A percentile compares a stretch with the other conserved stretches of the same genome.
These are phyloP conservation scores for Turritis glabra DNA, from an alignment of 345 rosid genomes.

Conservation along the genomic window DNA sequence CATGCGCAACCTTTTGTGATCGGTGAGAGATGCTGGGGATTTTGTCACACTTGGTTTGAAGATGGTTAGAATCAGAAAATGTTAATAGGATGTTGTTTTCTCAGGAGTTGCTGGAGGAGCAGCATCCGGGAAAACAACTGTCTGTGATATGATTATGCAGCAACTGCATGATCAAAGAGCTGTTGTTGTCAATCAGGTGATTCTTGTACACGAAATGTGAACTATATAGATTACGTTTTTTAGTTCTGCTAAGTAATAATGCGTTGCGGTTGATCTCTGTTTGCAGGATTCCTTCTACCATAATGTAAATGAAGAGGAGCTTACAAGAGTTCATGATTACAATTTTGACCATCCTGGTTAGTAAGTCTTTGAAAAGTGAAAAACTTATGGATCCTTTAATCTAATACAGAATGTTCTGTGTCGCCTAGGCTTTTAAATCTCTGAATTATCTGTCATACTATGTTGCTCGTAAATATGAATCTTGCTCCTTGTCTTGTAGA, in stretches of 20 bases:
- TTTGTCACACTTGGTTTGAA: not conserved
- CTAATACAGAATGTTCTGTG: not conserved
- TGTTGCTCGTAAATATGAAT: not conserved
- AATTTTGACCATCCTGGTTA: constrained; percentile 99
- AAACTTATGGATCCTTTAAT: not conserved
- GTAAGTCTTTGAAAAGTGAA: constrained; percentile 20
- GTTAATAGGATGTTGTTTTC: not conserved
- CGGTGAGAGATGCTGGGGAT: constrained; percentile 47
- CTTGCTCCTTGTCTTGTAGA: constrained; percentile 48
- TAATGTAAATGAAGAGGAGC: constrained; percentile 81
- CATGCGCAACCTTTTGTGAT: constrained; percentile 84
- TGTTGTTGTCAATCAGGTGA: constrained; percentile 91
- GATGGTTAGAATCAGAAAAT: not conserved
- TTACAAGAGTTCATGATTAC: constrained; percentile 76
- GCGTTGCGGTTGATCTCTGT: not conserved
- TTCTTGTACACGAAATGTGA: not conserved
- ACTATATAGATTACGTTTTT: not conserved
- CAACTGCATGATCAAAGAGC: constrained; percentile 98
- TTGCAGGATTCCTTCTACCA: constrained; percentile 92
- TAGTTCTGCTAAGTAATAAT: not conserved
- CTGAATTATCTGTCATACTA: not conserved
- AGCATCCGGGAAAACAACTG: constrained; percentile 95
- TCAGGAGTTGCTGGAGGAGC: constrained; percentile 97
- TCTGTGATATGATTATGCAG: constrained; percentile 96
- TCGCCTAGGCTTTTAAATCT: not conserved